Percentiles rank a stretch among this genome's conserved stretches.
phyloP scores from a whole-genome alignment of 352 stramenopile genomes.

The Globisporangium cystogenes region DNA sequence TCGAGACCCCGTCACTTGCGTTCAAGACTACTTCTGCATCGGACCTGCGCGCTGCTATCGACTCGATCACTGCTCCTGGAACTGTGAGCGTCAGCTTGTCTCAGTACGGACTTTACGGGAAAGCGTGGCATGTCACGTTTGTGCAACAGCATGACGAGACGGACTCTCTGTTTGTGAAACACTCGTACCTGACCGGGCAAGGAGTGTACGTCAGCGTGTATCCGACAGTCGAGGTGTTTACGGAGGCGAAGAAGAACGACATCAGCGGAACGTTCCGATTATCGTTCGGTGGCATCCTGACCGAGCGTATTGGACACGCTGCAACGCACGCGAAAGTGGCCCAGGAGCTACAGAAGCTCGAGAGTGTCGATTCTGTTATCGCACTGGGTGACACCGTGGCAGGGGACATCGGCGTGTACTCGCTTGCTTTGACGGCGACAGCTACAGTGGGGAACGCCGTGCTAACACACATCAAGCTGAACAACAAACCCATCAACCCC shows the following conservation, averaged over 20 bases:
- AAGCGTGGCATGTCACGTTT: constrained; percentile 93
- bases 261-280: constrained; percentile 61
- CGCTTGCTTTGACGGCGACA: constrained; percentile 42
- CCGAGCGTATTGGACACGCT: constrained; percentile 45
- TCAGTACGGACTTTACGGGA: constrained; percentile 59
- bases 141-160: constrained; percentile 38
- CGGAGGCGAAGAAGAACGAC: constrained; percentile 45
- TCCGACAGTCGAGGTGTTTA: constrained; percentile 55
- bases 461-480: constrained; percentile 39
- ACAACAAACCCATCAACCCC: constrained; percentile 40
- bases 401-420: constrained; percentile 53
- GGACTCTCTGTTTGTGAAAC: constrained; percentile 74
- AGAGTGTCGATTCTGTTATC: constrained; percentile 49
- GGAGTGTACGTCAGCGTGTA: constrained; percentile 66
- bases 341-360: constrained; percentile 67
- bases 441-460: constrained; percentile 20
- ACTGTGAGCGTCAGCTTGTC: constrained; percentile 82
- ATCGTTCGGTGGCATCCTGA: constrained; percentile 41
- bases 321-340: constrained; percentile 70
- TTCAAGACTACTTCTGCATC: constrained; percentile 74
- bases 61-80: constrained; percentile 74
- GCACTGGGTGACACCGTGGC: constrained; percentile 33
- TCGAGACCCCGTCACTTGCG: constrained; percentile 64
- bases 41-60: constrained; percentile 83
- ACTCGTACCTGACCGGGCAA: constrained; percentile 67